phyloP scores from a whole-genome alignment of 768 basidiomycete genomes.

The Sporobolomyces phaffii region DNA sequence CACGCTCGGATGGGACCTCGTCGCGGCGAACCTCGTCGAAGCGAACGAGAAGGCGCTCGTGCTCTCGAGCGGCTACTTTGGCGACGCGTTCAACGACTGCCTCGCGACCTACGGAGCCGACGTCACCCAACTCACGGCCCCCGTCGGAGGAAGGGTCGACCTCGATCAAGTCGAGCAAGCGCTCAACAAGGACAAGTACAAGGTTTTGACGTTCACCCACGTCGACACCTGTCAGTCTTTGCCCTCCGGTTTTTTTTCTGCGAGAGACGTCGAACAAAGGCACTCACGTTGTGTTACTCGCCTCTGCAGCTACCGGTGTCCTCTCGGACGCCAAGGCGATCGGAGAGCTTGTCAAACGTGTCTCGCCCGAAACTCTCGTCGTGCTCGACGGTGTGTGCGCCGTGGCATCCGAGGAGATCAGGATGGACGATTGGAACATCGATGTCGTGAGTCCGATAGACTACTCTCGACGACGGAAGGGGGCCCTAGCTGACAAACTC shows the following conservation, averaged over 20 bases:
- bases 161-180: conserved; percentile 60
- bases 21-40: conserved; percentile 79
- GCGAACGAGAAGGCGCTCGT: conserved; percentile 72
- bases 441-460: conserved; percentile 59
- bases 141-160: conserved; percentile 69
- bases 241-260: no score
- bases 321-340: conserved; percentile 75
- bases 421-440: conserved; percentile 85
- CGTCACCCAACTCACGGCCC: conserved; percentile 74
- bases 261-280: no score
- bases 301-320: conserved; percentile 56
- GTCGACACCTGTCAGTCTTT: conserved; percentile 66
- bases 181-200: conserved; percentile 73
- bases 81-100: conserved; percentile 59
- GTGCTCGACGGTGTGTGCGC: conserved; percentile 91
- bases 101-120: conserved; percentile 81
- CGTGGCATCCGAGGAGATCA: conserved; percentile 90
- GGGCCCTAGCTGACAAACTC: no score
- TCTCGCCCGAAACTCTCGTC: conserved; percentile 81
- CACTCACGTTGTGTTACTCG: no score
- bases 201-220: conserved; percentile 85
- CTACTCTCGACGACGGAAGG: background rate
- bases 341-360: conserved; percentile 61
- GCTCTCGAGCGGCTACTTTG: conserved; percentile 87
- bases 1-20: conserved; percentile 80